These are phyloP conservation scores for Globisporangium cylindrosporum DNA, from an alignment of 352 stramenopile genomes.

Conservation along the genomic window DNA sequence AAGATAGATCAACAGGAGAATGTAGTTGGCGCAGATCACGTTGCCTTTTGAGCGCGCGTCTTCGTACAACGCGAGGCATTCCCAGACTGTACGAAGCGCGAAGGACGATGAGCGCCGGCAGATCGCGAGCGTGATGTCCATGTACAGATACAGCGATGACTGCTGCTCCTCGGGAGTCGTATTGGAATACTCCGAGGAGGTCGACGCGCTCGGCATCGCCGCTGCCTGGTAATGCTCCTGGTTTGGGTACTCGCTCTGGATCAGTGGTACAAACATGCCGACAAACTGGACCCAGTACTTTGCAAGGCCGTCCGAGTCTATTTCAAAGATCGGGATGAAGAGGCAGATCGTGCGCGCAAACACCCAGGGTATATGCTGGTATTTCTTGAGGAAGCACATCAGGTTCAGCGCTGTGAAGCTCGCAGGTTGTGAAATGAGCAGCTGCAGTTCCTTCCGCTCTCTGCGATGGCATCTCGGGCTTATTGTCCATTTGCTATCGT, in stretches of 20 bases:
- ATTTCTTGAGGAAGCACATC: conserved; percentile 35
- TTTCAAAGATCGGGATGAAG: conserved; percentile 33
- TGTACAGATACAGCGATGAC: conserved; percentile 27
- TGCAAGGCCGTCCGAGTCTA: conserved; percentile 14
- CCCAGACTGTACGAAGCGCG: conserved; percentile 35
- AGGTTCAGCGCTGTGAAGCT: conserved; percentile 34
- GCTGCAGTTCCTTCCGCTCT: conserved; percentile 23
- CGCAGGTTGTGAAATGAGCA: conserved; percentile 19
- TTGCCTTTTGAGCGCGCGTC: conserved; percentile 21
- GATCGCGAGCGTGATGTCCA: conserved; percentile 30
- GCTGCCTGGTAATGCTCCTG: conserved; percentile 31
- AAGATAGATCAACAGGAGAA: conserved; percentile 30
- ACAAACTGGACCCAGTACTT: conserved; percentile 39
- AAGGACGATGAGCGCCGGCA: conserved; percentile 29
- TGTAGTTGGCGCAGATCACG: conserved; percentile 24
- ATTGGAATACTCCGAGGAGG: neutral
- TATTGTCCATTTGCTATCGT: neutral
- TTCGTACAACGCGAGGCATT: conserved; percentile 29
- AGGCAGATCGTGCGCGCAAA: conserved; percentile 30
- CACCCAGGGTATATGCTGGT: conserved; percentile 23
- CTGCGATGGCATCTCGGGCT: conserved; percentile 11
- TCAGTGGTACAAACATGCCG: conserved; percentile 23
- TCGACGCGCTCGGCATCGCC: conserved; percentile 27
- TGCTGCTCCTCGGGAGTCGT: conserved; percentile 20
- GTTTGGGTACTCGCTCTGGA: conserved; percentile 22